Evolutionary conservation across 768 basidiomycete genomes (phyloP), one percentile per base, ranked within the genome.

Genomic region (Russula lepida): DNA sequence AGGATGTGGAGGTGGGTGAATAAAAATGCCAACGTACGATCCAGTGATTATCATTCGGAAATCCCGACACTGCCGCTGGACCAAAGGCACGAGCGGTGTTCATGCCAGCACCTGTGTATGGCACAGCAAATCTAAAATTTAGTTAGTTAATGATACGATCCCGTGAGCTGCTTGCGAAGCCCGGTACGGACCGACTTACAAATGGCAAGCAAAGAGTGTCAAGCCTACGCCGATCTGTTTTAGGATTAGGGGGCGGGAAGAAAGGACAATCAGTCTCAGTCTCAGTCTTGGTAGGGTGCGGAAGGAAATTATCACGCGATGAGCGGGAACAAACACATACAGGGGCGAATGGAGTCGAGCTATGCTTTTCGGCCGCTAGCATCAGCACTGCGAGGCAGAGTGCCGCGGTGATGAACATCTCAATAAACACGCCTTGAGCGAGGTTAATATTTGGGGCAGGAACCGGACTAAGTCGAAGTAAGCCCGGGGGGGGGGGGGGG

Each of bases 51-150:
- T 69, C 63, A 50, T 72, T 67, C 15, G 78, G 75, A 67, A 87
- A 87, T 21, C 82, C 80, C n/a, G 80, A 78, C 39, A 87, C 75
- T 2, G 81, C 84, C 4, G 87, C 84, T 1, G 87, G 86, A 3
- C 86, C 86, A 69, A 87, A 87, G 0, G 86, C 70, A 57, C 86
- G 79, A 13, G 86, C 86, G 6, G 84, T 81, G 66, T 88, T 88
- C 80, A 85, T 84, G 21, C 76, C 76, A 4, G 82, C 85, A 6
- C 85, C 84, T 0, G 85, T 87, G 68, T 81, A 87, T 60, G 74
- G 78, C 7, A 83, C 79, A 0, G 81, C 79, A 65, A 80, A 85
- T 17, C 85, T 86, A 58, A 21, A n/a, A 19, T 48, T 41, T 37
- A 5, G 50, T 35, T 35, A 37, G 35, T 15, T 37, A 37, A 13